Percentiles rank a stretch among this genome's conserved stretches.
Evolutionary conservation across 2,329 filamentous ascomycete species (phyloP).

Genomic region (Dothideomycetes sp.): DNA sequence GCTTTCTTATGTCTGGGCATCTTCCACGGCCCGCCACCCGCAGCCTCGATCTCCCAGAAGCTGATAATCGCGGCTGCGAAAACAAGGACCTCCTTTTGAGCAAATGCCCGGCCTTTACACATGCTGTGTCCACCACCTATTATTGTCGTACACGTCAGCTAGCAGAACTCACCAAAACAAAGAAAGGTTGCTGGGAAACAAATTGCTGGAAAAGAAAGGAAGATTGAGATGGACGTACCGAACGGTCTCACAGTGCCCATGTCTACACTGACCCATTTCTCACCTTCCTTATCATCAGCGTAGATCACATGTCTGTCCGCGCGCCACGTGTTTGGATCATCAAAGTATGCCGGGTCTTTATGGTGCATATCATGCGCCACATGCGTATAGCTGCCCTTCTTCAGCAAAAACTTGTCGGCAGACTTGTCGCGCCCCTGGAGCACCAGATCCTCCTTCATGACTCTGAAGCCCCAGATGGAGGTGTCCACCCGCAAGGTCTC

Average conservation of each 20-base stretch:
- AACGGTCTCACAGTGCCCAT: slow-evolving; percentile 36
- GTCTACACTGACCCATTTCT: slow-evolving; percentile 20
- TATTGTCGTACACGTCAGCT: neutral
- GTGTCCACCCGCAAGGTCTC: slow-evolving; percentile 25
- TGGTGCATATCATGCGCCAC: slow-evolving; percentile 26
- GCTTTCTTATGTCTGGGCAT: slow-evolving; percentile 40
- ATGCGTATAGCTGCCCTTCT: slow-evolving; percentile 25
- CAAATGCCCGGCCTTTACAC: slow-evolving; percentile 41
- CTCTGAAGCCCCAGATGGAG: slow-evolving; percentile 23
- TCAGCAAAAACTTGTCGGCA: slow-evolving; percentile 18
- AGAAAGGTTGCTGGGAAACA: too few species aligned
- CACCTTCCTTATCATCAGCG: slow-evolving; percentile 14
- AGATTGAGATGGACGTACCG: slow-evolving; percentile 15
- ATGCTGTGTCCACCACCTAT: slow-evolving; percentile 34
- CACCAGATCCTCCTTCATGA: slow-evolving; percentile 23
- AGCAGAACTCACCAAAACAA: too few species aligned
- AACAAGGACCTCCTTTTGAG: slow-evolving; percentile 38
- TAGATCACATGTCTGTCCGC: slow-evolving; percentile 23
- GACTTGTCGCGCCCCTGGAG: slow-evolving; percentile 23
- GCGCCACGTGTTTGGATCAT: slow-evolving; percentile 20
- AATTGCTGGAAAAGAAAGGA: neutral
- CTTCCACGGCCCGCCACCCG: slow-evolving; percentile 33
- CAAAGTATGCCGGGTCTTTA: slow-evolving; percentile 23
- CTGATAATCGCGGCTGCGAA: slow-evolving; percentile 42
- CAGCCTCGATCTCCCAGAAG: slow-evolving; percentile 46